phyloP scores from a whole-genome alignment of 352 stramenopile genomes.

The Pythium sp. region DNA sequence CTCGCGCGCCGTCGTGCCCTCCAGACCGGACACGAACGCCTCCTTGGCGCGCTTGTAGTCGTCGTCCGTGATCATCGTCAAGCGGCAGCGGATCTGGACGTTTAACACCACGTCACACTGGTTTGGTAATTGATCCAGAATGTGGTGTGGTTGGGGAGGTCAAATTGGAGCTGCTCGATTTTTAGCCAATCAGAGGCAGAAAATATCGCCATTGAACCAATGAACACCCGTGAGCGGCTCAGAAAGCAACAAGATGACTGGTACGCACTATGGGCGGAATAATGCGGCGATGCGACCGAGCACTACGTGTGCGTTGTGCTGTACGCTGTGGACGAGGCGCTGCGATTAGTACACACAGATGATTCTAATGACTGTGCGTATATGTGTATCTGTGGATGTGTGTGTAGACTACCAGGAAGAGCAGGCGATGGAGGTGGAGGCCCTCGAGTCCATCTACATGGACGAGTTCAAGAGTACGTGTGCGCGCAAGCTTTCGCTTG shows the following conservation, averaged over 20 bases:
- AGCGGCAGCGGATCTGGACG: neutral
- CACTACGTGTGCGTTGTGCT: neutral
- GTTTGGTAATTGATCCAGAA: neutral
- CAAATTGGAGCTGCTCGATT: slow-evolving; percentile 3
- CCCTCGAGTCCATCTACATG: slow-evolving; percentile 89
- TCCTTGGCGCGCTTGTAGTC: slow-evolving; percentile 86
- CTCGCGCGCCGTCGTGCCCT: slow-evolving; percentile 67
- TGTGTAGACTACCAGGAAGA: slow-evolving; percentile 83
- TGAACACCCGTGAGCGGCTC: slow-evolving; percentile 17
- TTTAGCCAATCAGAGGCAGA: slow-evolving; percentile 28
- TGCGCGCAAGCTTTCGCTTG: neutral
- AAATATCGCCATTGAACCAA: slow-evolving; percentile 24
- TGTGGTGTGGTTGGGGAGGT: neutral
- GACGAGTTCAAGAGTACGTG: slow-evolving; percentile 84
- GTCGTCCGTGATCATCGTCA: slow-evolving; percentile 46
- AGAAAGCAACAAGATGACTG: slow-evolving; percentile 52
- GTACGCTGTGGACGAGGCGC: neutral
- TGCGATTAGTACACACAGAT: neutral
- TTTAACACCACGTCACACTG: slow-evolving; percentile 12
- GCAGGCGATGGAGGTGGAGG: slow-evolving; percentile 87
- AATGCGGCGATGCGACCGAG: neutral
- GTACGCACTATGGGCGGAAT: slow-evolving; percentile 29
- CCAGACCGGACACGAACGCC: slow-evolving; percentile 67
- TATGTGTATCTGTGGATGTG: slow-evolving; percentile 3
- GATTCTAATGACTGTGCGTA: slow-evolving; percentile 1